Base-by-base conservation (phyloP, 345 rosid genomes). In the Toxicodendron radicans region DNA sequence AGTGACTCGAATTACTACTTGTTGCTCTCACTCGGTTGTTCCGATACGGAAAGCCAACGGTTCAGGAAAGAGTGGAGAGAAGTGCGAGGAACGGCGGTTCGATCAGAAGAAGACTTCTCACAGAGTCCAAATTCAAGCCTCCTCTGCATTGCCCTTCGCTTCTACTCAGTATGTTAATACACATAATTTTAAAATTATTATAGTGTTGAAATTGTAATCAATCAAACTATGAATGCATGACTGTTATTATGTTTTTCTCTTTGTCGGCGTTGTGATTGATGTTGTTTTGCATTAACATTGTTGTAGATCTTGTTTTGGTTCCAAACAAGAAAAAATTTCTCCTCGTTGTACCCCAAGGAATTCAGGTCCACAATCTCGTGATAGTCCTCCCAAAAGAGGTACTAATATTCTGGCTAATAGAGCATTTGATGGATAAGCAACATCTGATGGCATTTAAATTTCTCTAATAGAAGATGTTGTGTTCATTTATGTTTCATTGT, bases 321-420 rank as follows among this genome's bases (percentile, higher is more conserved):
- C 91, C 20, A 95, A 89, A 78, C 98, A 91, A 83, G 91, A 88
- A 66, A 93, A 88, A 79, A 90, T 90, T 72, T 85, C 82, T 75
- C 92, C 92, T 54, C 91, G 97, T 65, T 93, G 97, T 74, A 89
- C 94, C 24, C 94, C 95, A 3, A 85, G 92, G 81, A 85, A 78
- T 82, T 85, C 93, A 10, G 98, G 97, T 24, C 98, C 99, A 32
- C 98, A 93, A 78, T 93, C 98, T 21, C 91, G 92, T 23, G 97
- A 91, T 66, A 87, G 91, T 49, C 99, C 97, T 4, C 98, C 99
- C 3, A 92, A 82, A 81, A 90, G 99, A 93, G 99, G 99, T 93
- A 66, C 70, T 46, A 0, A 65, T 58, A 10, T 61, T 61, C 8
- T 64, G 60, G 66, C 70, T 35, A 20, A 58, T 27, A 12, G 27